These are phyloP conservation scores for Rhinocladiella mackenziei DNA, from an alignment of 2,329 filamentous ascomycete genomes.

Conservation along the genomic window DNA sequence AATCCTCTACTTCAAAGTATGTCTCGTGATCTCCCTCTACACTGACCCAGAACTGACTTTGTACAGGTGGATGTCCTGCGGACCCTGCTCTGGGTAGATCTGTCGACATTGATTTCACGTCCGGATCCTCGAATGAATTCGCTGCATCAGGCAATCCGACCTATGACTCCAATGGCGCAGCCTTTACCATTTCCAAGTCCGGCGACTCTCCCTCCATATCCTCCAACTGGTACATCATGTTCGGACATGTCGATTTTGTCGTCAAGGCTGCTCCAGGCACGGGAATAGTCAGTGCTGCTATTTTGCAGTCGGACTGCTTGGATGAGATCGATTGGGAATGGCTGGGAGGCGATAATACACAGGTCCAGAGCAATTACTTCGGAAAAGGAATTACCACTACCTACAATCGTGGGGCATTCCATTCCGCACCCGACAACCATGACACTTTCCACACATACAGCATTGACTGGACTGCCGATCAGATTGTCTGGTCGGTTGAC, in stretches of 20 bases:
- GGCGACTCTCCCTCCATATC: slow-evolving; percentile 82
- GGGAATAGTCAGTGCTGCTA: slow-evolving; percentile 88
- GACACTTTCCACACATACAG: slow-evolving; percentile 45
- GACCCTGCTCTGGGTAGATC: slow-evolving; percentile 77
- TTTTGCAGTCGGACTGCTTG: slow-evolving; percentile 83
- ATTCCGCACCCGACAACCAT: slow-evolving; percentile 60
- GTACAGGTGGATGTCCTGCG: slow-evolving; percentile 55
- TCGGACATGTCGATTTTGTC: slow-evolving; percentile 80
- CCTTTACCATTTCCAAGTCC: slow-evolving; percentile 71
- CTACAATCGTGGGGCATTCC: slow-evolving; percentile 86
- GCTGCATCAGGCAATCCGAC: slow-evolving; percentile 63
- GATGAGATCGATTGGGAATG: slow-evolving; percentile 99
- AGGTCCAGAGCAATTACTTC: slow-evolving; percentile 98
- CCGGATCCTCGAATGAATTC: slow-evolving; percentile 75
- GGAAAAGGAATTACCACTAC: slow-evolving; percentile 77
- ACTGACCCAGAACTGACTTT: slow-evolving; percentile 3
- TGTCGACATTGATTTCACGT: slow-evolving; percentile 78
- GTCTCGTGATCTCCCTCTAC: slow-evolving; percentile 13
- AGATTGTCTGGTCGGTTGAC: slow-evolving; percentile 63
- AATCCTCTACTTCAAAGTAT: slow-evolving; percentile 41
- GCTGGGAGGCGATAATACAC: slow-evolving; percentile 69
- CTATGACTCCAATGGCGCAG: slow-evolving; percentile 72
- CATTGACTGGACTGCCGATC: slow-evolving; percentile 63
- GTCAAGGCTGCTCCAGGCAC: slow-evolving; percentile 82
- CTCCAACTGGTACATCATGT: slow-evolving; percentile 99